Conservation (phyloP, 371 early-diverging fungal species). For the Parasitella parasitica region DNA sequence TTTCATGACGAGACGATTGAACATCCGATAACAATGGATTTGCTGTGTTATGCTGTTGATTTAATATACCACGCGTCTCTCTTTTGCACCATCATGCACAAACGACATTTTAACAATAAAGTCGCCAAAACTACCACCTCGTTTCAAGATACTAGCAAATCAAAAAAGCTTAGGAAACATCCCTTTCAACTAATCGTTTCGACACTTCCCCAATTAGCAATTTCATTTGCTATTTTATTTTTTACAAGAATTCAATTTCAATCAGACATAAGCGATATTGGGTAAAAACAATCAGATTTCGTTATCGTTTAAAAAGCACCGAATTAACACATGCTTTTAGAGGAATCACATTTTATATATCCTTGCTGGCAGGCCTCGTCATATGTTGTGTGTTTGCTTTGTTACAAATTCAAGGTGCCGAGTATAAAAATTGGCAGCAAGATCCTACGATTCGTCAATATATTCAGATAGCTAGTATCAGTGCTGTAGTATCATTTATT, state of each 20-base stretch:
- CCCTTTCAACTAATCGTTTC: constrained; percentile 14
- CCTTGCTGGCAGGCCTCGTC: neutral
- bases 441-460: constrained; percentile 15
- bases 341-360: constrained; percentile 9
- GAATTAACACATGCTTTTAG: neutral
- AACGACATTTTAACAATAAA: constrained; percentile 29
- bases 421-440: constrained; percentile 29
- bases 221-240: constrained; percentile 18
- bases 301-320: too few relatives aligned
- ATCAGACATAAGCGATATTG: neutral
- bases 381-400: constrained; percentile 14
- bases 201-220: constrained; percentile 22
- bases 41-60: too few relatives aligned
- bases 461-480: constrained; percentile 21
- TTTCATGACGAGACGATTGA: neutral
- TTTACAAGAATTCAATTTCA: constrained; percentile 3
- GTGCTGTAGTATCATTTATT: constrained; percentile 16
- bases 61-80: neutral
- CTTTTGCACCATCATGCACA: neutral
- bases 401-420: constrained; percentile 18
- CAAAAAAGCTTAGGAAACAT: neutral
- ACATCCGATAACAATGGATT: neutral
- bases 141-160: neutral
- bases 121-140: constrained; percentile 13
- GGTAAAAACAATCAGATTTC: neutral